Conservation (phyloP, 495 filamentous ascomycete genomes). For the Penicillium ochrochloron region DNA sequence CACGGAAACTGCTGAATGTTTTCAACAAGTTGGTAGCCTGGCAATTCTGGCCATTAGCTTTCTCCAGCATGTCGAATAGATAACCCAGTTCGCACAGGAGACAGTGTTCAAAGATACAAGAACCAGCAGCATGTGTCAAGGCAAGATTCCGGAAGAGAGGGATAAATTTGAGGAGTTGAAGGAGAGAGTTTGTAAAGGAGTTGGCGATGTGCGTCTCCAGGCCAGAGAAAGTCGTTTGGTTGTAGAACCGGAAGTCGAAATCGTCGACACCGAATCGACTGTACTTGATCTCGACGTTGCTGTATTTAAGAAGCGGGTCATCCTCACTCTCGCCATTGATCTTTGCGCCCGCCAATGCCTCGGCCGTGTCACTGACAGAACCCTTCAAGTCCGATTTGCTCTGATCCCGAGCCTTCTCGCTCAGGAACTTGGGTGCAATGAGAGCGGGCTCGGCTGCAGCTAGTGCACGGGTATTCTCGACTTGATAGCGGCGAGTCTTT, state of each 20-base stretch:
- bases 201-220: slow-evolving; percentile 96
- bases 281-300: slow-evolving; percentile 94
- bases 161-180: slow-evolving; percentile 90
- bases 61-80: slow-evolving; percentile 97
- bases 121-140: slow-evolving; percentile 83
- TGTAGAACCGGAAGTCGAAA: slow-evolving; percentile 85
- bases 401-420: slow-evolving; percentile 82
- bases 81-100: slow-evolving; percentile 94
- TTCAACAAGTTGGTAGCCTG: slow-evolving; percentile 97
- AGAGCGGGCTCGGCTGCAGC: slow-evolving; percentile 56
- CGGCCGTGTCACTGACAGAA: slow-evolving; percentile 64
- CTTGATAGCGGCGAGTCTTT: slow-evolving; percentile 74
- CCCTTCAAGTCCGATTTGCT: slow-evolving; percentile 56
- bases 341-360: slow-evolving; percentile 62
- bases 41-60: slow-evolving; percentile 88
- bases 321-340: slow-evolving; percentile 63
- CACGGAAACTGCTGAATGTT: slow-evolving; percentile 77
- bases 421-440: slow-evolving; percentile 83
- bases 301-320: slow-evolving; percentile 84
- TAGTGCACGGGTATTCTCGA: slow-evolving; percentile 72
- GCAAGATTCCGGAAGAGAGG: slow-evolving; percentile 87
- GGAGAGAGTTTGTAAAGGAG: slow-evolving; percentile 90
- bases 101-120: slow-evolving; percentile 80
- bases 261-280: slow-evolving; percentile 97
- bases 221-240: slow-evolving; percentile 86